These are phyloP conservation scores for Pestalotiopsis sp. DNA, from an alignment of 2,329 filamentous ascomycete genomes.

Conservation along the genomic window DNA sequence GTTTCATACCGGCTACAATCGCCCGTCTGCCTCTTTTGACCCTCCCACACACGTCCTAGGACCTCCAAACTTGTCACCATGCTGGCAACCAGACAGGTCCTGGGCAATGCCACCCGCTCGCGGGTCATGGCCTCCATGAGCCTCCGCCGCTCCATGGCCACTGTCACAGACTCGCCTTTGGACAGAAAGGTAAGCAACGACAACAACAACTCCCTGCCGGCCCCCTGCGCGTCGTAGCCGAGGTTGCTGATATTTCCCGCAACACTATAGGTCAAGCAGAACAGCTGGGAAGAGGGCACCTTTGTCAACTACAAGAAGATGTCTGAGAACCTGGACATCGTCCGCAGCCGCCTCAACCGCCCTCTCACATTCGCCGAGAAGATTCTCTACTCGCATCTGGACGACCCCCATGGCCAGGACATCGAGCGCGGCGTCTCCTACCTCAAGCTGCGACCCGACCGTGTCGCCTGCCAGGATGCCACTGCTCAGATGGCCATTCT, in stretches of 20 bases:
- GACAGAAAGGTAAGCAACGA: constrained; percentile 76
- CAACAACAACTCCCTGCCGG: background rate
- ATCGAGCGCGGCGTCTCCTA: constrained; percentile 96
- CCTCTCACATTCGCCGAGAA: constrained; percentile 97
- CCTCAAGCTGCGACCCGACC: constrained; percentile 93
- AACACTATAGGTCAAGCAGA: constrained; percentile 74
- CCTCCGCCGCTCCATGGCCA: constrained; percentile 74
- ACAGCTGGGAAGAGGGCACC: constrained; percentile 93
- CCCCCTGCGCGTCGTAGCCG: background rate
- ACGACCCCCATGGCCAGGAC: constrained; percentile 94
- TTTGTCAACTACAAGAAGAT: constrained; percentile 99
- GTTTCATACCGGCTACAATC: constrained; percentile 32
- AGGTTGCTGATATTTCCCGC: constrained; percentile 29
- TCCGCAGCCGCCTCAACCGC: constrained; percentile 85
- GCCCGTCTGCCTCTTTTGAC: constrained; percentile 23
- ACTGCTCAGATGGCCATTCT: constrained; percentile 99
- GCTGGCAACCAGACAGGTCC: constrained; percentile 72
- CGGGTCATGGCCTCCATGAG: constrained; percentile 58
- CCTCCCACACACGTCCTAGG: constrained; percentile 24
- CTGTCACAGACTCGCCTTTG: constrained; percentile 81
- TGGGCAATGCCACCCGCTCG: constrained; percentile 65
- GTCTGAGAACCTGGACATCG: constrained; percentile 93
- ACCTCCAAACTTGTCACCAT: constrained; percentile 49
- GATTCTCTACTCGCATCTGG: constrained; percentile 97
- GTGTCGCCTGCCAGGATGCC: constrained; percentile 98